Conservation (phyloP, 164 flowering plant genomes). For the Akebia trifoliata region DNA sequence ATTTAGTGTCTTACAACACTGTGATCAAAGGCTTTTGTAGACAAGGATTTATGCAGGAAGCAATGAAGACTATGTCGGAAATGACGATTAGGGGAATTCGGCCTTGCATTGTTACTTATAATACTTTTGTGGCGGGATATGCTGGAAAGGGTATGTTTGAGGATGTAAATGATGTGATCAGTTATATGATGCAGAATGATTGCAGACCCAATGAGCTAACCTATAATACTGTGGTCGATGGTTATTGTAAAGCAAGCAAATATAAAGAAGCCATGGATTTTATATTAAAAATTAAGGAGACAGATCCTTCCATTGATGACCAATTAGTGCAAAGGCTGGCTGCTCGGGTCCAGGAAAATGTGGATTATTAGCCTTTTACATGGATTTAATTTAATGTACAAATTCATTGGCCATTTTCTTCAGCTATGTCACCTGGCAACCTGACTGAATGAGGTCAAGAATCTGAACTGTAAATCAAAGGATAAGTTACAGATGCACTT, state of each 20-base stretch:
- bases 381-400: constrained; percentile 1
- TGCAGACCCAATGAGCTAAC: constrained; percentile 85
- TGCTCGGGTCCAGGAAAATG: constrained; percentile 35
- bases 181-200: constrained; percentile 60
- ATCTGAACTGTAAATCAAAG: constrained; percentile 6
- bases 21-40: constrained; percentile 90
- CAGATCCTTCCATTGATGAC: constrained; percentile 44
- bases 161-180: constrained; percentile 58
- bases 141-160: constrained; percentile 52
- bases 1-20: constrained; percentile 82
- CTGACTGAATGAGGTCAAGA: not conserved
- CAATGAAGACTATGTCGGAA: constrained; percentile 53
- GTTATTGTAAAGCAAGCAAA: constrained; percentile 59
- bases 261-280: constrained; percentile 65
- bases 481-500: not conserved
- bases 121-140: constrained; percentile 74
- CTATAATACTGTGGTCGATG: constrained; percentile 74
- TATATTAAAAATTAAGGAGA: constrained; percentile 45
- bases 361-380: constrained; percentile 3
- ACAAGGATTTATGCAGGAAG: constrained; percentile 86
- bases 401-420: not conserved
- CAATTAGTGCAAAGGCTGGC: constrained; percentile 40
- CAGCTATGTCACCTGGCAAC: not conserved
- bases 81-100: constrained; percentile 66
- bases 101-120: constrained; percentile 79